Evolutionary conservation across 2,329 filamentous ascomycete genomes (phyloP), one percentile per base, ranked within the genome.

Genomic region (Claviceps pazoutovae): DNA sequence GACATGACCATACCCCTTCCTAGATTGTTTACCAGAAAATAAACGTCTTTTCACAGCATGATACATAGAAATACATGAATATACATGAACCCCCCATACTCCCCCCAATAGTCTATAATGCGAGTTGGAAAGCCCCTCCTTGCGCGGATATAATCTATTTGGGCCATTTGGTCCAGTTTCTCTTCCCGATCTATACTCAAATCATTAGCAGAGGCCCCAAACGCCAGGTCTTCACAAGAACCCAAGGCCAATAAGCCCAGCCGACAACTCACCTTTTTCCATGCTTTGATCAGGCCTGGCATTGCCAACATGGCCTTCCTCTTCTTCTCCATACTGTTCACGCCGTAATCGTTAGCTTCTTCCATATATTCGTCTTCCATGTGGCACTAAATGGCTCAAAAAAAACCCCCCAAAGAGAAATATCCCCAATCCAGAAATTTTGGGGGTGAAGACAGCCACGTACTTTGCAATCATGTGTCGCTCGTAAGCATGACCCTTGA

Each of bases 401-500:
- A 4, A 46, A 17, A 46, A 14, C 2, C 2, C 8, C 5, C 4
- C 17, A 16, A 16, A 34, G 6, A 34, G 43, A 2, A 34, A 17
- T 34, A 11, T 34, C 3, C 11, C 9, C 30, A 34, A 34, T 34
- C 3, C 30, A 11, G 3, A 34, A 34, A 34, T 0, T 1, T 34
- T 34, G 19, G 17, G 2, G 36, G 3, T 13, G 17, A 36, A 13
- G 19, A 16, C 19, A 16, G 19, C 5, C 51, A 74, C 80, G 57
- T 80, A 81, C 75, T 83, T 82, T 55, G 78, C 75, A 71, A 86
- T 83, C 73, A 96, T 74, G 62, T 84, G 85, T 65, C 93, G 81
- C 75, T 98, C 93, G 81, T 90, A 87, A 61, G 82, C 77, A 70
- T 96, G 91, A 68, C 93, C 93, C 84, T 97, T 98, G 67, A 96